Evolutionary conservation across 257 asterid species (phyloP), one percentile per base, ranked within the genome.

Genomic region (Haberlea rhodopensis): DNA sequence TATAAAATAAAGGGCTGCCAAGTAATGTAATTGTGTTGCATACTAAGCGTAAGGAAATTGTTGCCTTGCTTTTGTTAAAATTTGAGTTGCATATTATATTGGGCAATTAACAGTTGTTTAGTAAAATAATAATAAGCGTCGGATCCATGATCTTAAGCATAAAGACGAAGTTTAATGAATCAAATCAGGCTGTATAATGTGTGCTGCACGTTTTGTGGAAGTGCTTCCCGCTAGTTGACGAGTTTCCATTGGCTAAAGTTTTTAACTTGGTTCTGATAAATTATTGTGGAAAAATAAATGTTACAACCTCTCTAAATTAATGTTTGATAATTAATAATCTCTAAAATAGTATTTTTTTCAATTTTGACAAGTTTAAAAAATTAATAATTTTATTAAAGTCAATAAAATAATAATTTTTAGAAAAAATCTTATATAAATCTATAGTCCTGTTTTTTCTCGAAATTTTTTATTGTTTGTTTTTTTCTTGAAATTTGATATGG

Each of bases 11-110:
- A 27, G 28, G 18, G 60, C 58, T 63, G 61, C 57, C 56, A 48
- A 58, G 68, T 73, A 73, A 65, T 79, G 85, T 75, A 81, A 79
- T 66, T 71, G 79, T 66, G 78, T 55, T 60, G 69, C 71, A 31
- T 18, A 51, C 49, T 46, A 28, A 31, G 48, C 52, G 26, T 25
- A 29, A 78, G 61, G 49, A 54, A 58, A 29, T 28, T 31, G 28
- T 29, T 29, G 37, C 48, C 29, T 70, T 57, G 21, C 55, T 62
- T 64, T 43, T 56, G 32, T 65, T 66, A 18, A 56, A 52, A 60
- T 53, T 58, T 49, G 68, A 69, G 73, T 68, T 66, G 64, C 54
- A 66, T 67, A 70, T 58, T 62, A 32, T 66, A 20, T 65, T 29
- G 49, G 16, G 19, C 49, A 3, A 4, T 43, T 43, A 43, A 13